phyloP scores from a whole-genome alignment of 495 filamentous ascomycete genomes.

The Trichocladium uniseriatum region DNA sequence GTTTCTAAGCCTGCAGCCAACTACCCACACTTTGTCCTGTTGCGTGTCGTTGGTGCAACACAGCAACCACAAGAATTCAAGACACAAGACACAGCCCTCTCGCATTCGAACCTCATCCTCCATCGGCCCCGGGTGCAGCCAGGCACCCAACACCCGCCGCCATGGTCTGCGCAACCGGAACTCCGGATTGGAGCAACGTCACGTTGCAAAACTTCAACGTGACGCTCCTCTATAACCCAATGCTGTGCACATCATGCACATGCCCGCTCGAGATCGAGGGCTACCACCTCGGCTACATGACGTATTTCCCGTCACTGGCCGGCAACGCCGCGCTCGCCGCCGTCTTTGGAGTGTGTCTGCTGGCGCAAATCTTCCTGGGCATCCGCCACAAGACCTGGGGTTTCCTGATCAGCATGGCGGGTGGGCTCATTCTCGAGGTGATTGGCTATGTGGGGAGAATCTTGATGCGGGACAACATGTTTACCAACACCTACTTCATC shows the following conservation, averaged over 20 bases:
- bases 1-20: too few species aligned
- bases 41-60: too few species aligned
- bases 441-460: conserved; percentile 22
- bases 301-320: conserved; percentile 19
- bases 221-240: conserved; percentile 3
- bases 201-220: conserved; percentile 6
- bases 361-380: conserved; percentile 12
- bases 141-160: too few species aligned
- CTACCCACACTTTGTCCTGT: too few species aligned
- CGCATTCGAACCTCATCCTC: too few species aligned
- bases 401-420: conserved; percentile 20
- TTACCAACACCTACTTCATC: conserved; percentile 10
- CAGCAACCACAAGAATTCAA: too few species aligned
- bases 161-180: conserved; percentile 7
- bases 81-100: too few species aligned
- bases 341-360: conserved; percentile 19
- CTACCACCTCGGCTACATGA: conserved; percentile 1
- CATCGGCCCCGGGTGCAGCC: too few species aligned
- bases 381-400: conserved; percentile 8
- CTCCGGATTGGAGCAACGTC: conserved; percentile 7
- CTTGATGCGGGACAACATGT: conserved; percentile 20
- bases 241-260: conserved; percentile 7
- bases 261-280: conserved; percentile 10
- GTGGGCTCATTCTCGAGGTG: conserved; percentile 22
- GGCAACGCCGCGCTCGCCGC: conserved; percentile 24